These are phyloP conservation scores for Lachancea lanzarotensis DNA, from an alignment of 805 yeast species.

Conservation along the genomic window DNA sequence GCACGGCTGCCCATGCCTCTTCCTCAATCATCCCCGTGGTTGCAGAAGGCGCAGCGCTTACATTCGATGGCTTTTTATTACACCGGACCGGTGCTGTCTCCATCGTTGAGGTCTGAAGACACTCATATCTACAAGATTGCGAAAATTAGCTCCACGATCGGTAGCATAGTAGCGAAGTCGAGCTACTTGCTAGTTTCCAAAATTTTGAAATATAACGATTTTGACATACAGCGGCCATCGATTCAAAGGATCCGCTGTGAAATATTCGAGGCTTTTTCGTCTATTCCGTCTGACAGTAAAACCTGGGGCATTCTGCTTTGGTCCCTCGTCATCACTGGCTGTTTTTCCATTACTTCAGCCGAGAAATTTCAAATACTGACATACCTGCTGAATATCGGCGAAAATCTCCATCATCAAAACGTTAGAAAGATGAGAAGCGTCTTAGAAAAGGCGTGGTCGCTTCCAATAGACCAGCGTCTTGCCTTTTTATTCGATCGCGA, in stretches of 20 bases:
- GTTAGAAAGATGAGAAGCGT: conserved; percentile 8
- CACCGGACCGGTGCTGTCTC: conserved; percentile 9
- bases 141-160: conserved; percentile 11
- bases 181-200: conserved; percentile 13
- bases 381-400: conserved; percentile 10
- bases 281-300: conserved; percentile 10
- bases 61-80: conserved; percentile 11
- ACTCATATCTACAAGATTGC: conserved; percentile 7
- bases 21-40: conserved; percentile 8
- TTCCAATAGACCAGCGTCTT: conserved; percentile 6
- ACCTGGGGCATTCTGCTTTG: conserved; percentile 16
- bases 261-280: conserved; percentile 8
- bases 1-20: conserved; percentile 23
- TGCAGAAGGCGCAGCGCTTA: conserved; percentile 10
- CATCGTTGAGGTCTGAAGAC: conserved; percentile 3
- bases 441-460: conserved; percentile 11
- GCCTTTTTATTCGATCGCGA: conserved; percentile 11
- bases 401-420: conserved; percentile 10
- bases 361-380: conserved; percentile 8
- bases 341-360: conserved; percentile 8
- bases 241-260: conserved; percentile 12
- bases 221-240: conserved; percentile 2
- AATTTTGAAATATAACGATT: conserved; percentile 9
- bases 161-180: conserved; percentile 13
- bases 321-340: conserved; percentile 13